These are phyloP conservation scores for Boletus vinaceobasis DNA, from an alignment of 768 basidiomycete genomes.

Conservation along the genomic window DNA sequence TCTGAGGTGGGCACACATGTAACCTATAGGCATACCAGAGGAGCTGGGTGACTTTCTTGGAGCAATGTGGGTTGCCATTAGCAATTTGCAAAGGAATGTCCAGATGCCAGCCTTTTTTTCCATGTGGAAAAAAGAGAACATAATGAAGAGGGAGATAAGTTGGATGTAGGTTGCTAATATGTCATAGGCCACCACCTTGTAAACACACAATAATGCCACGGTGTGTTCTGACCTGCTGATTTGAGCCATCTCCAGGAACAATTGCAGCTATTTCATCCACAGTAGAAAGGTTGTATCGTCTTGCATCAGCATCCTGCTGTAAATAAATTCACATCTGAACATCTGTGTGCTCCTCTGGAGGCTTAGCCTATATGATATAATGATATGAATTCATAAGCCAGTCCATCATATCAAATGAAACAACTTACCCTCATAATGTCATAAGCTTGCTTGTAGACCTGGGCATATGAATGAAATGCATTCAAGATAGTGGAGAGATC, in stretches of 20 bases:
- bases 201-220: slow-evolving; percentile 36
- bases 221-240: slow-evolving; percentile 1
- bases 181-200: slow-evolving; percentile 22
- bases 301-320: too few relatives aligned
- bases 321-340: too few relatives aligned
- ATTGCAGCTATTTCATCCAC: slow-evolving; percentile 42
- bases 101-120: slow-evolving; percentile 38
- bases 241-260: slow-evolving; percentile 33
- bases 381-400: too few relatives aligned
- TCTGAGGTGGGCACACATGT: slow-evolving; percentile 11
- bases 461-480: too few relatives aligned
- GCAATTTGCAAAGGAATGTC: slow-evolving; percentile 11
- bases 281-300: slow-evolving; percentile 44
- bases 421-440: too few relatives aligned
- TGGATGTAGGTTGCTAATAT: slow-evolving; percentile 35
- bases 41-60: slow-evolving; percentile 27
- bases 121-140: slow-evolving; percentile 42
- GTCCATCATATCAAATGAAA: too few relatives aligned
- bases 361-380: too few relatives aligned
- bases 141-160: slow-evolving; percentile 40
- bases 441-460: too few relatives aligned
- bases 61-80: background rate
- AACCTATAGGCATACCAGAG: slow-evolving; percentile 34
- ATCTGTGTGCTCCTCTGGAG: too few relatives aligned
- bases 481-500: slow-evolving; percentile 5